Evolutionary conservation across 371 early-diverging fungal genomes (phyloP), one percentile per base, ranked within the genome.

Genomic region (Mucor lusitanicus): DNA sequence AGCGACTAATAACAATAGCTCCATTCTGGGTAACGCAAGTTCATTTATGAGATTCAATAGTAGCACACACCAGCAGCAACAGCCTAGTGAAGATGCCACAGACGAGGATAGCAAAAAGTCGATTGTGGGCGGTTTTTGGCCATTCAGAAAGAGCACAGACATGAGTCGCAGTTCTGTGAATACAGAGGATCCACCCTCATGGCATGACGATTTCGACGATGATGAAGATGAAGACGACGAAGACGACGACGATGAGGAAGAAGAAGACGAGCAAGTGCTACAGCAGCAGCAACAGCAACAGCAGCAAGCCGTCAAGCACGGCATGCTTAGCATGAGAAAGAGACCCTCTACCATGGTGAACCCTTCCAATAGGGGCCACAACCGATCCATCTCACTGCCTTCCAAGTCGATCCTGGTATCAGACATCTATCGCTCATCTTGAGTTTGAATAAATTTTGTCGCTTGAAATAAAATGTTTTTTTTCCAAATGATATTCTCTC

Each of bases 61-160:
- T 27, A 44, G 11, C 13, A 37, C 27, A 11, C 21, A n/a, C 37
- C 25, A 42, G 0, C 27, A 30, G 6, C 33, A 30, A 4, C 33
- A 27, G n/a, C 23, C 21, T 3, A 17, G 25, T 2, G 70, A 62
- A 5, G 59, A 64, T 19, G 19, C 17, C 28, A 12, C 21, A 15
- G 59, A 40, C 3, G 71, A 63, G 30, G 69, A 73, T 6, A 68
- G 7, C 12, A 66, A 66, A n/a, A 61, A 46, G n/a, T 63, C 65
- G 0, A 23, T 59, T 28, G 35, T 69, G 6, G 46, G 60, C 27
- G 73, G 73, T 3, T 73, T 73, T 30, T 73, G 73, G 73, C 73
- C 69, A 15, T 73, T 73, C 25, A 40, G 67, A 58, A 73, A 69
- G 64, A 66, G 64, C 5, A 60, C 46, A n/a, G 70, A 70, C 2